Evolutionary conservation across 495 filamentous ascomycete species (phyloP), one percentile per base, ranked within the genome.

Genomic region (Podospora australis): DNA sequence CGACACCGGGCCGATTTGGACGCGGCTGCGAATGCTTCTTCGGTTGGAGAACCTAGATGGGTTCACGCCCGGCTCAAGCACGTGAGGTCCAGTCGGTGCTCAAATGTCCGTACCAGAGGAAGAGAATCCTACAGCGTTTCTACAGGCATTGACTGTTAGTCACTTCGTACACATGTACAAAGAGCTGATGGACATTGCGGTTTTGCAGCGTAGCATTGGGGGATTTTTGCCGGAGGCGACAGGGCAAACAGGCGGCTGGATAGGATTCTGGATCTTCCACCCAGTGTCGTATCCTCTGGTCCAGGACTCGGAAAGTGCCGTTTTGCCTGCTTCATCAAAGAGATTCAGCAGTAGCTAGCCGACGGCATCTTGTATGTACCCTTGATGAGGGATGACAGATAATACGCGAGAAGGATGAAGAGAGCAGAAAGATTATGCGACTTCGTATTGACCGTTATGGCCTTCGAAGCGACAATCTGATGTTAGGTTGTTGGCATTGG

Each of bases 121-220:
- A 23, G 14, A 13, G 19, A 11, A 40, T 40, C 22, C 22, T 26
- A 26, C 21, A 43, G 23, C 40, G 22, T 24, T 43, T 28, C 13
- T 43, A 13, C n/a, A n/a, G 22, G 20, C 24, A 23, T 29, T 36
- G 32, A 36, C 14, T 36, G n/a, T n/a, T n/a, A n/a, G n/a, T 36
- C n/a, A 36, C 1, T 36, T 36, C 32, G n/a, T n/a, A 6, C 13
- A 17, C 32, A 17, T 16, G 32, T 6, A 19, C n/a, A 36, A 36
- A 36, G 9, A 36, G 32, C 19, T 36, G 32, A 36, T 17, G 8
- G 32, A 17, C 32, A 36, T n/a, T n/a, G n/a, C n/a, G n/a, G n/a
- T 6, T 16, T 43, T 14, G 47, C 47, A 61, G 50, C 44, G 59
- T 59, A 47, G 56, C 56, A 62, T 58, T 44, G 42, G 29, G 2